phyloP scores from a whole-genome alignment of 805 yeast genomes.

The Wickerhamomyces ciferrii region DNA sequence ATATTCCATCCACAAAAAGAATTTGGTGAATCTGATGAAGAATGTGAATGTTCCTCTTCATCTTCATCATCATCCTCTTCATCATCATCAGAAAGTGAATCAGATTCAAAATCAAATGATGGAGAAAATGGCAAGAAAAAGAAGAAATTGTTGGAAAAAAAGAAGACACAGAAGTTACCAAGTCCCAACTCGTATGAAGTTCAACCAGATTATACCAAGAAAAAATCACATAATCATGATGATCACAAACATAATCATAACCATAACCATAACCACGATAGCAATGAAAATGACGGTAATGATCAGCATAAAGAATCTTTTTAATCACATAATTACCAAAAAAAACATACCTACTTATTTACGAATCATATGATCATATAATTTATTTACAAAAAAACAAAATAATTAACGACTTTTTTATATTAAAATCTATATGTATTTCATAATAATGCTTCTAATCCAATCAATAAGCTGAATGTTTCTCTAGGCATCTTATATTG shows the following conservation, averaged over 20 bases:
- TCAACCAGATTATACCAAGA: slow-evolving; percentile 60
- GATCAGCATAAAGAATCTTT: not conserved
- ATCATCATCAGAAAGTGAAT: slow-evolving; percentile 36
- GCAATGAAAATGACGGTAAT: not conserved
- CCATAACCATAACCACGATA: slow-evolving; percentile 4
- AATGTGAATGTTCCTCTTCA: slow-evolving; percentile 20
- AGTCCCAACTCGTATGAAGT: slow-evolving; percentile 84
- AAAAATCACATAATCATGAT: slow-evolving; percentile 5
- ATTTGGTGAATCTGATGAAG: slow-evolving; percentile 43
- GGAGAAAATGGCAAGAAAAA: slow-evolving; percentile 18
- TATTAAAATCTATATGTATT: not conserved
- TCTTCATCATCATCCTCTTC: slow-evolving; percentile 17
- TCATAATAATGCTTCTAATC: slow-evolving; percentile 43
- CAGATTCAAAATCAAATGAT: slow-evolving; percentile 15
- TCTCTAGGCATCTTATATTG: slow-evolving; percentile 89
- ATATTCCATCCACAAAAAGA: slow-evolving; percentile 74
- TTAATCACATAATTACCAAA: no score
- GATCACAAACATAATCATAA: slow-evolving; percentile 6
- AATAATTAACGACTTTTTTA: not conserved
- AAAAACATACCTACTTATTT: no score
- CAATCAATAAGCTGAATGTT: slow-evolving; percentile 65
- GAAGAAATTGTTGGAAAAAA: slow-evolving; percentile 22
- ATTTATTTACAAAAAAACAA: not conserved
- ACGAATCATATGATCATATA: not conserved
- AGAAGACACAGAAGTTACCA: slow-evolving; percentile 23